phyloP scores from a whole-genome alignment of 495 filamentous ascomycete genomes.

The Cercophora sp. region DNA sequence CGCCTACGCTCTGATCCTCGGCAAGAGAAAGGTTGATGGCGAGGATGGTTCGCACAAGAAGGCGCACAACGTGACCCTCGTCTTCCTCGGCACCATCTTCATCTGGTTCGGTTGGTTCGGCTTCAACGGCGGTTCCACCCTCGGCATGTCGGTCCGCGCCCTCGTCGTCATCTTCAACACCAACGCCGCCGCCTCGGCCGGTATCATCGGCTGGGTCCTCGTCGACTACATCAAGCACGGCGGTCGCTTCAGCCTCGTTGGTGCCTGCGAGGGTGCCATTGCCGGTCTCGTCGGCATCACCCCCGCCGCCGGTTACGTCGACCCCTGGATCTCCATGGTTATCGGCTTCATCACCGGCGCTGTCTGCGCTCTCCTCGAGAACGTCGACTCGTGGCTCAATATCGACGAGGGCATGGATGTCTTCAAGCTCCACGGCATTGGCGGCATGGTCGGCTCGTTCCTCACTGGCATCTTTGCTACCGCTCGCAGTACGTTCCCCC shows the following conservation, averaged over 20 bases:
- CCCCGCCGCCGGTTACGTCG: conserved; percentile 60
- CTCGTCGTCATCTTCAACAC: conserved; percentile 12
- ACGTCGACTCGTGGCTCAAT: conserved; percentile 36
- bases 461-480: conserved; percentile 77
- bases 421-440: conserved; percentile 75
- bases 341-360: conserved; percentile 77
- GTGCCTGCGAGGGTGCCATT: conserved; percentile 90
- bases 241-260: conserved; percentile 90
- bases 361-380: conserved; percentile 47
- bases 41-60: conserved; percentile 65
- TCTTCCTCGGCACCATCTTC: conserved; percentile 86
- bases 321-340: conserved; percentile 8
- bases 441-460: conserved; percentile 72
- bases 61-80: conserved; percentile 92
- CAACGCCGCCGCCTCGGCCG: conserved; percentile 10
- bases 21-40: conserved; percentile 4
- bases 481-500: conserved; percentile 7
- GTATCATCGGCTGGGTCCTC: conserved; percentile 68
- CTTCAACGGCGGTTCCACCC: conserved; percentile 73
- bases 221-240: conserved; percentile 78
- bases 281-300: conserved; percentile 84
- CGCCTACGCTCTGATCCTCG: conserved; percentile 55
- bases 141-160: conserved; percentile 9
- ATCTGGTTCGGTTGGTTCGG: conserved; percentile 98
- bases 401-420: conserved; percentile 79